Conservation (phyloP, 2,329 filamentous ascomycete species). For the Knufia fluminis region DNA sequence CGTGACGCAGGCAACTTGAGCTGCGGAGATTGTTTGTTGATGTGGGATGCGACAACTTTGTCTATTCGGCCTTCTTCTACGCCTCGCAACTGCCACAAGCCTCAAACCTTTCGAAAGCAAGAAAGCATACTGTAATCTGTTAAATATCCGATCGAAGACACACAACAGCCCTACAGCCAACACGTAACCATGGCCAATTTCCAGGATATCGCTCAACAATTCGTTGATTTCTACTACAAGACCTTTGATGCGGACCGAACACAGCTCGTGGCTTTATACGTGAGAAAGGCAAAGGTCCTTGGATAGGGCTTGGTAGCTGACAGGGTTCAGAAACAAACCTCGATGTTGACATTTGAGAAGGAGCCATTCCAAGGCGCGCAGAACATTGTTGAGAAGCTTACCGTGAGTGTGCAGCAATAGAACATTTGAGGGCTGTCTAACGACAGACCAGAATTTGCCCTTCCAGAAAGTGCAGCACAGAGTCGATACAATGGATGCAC, state of each 20-base stretch:
- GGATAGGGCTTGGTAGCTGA: constrained; percentile 8
- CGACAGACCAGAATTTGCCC: constrained; percentile 53
- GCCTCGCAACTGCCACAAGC: neutral
- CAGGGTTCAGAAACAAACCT: constrained; percentile 57
- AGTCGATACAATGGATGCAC: constrained; percentile 69
- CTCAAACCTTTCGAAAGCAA: neutral
- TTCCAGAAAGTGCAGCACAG: constrained; percentile 76
- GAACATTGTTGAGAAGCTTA: constrained; percentile 70
- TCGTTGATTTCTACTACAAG: constrained; percentile 84
- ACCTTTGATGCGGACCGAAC: constrained; percentile 69
- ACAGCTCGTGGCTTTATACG: constrained; percentile 64
- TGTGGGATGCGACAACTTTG: neutral
- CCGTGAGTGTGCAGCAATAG: no score
- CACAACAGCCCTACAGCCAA: neutral
- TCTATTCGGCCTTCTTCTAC: neutral
- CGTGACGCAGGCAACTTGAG: neutral
- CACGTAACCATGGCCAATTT: constrained; percentile 23
- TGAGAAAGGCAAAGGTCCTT: constrained; percentile 46
- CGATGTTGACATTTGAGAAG: constrained; percentile 91
- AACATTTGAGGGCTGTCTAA: no score
- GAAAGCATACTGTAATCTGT: neutral
- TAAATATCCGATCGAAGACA: neutral
- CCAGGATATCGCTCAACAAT: constrained; percentile 49
- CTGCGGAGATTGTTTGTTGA: neutral
- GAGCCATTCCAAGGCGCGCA: constrained; percentile 53